A percentile compares a stretch with the other conserved stretches of the same genome.
phyloP scores from a whole-genome alignment of 345 rosid genomes.

The Populus ilicifolia region DNA sequence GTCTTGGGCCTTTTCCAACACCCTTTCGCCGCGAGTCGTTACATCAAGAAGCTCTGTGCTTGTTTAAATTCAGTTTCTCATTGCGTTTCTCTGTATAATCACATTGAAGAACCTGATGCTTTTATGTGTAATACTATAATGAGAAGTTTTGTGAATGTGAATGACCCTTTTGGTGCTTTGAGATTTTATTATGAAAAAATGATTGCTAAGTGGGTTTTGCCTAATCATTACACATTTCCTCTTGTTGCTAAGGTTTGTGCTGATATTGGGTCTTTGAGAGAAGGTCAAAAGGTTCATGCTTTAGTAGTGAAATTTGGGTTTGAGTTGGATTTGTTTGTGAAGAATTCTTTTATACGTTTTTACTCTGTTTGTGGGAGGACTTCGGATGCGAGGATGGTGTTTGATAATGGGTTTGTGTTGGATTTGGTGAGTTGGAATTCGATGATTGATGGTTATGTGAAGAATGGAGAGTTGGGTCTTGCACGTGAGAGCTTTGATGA shows the following conservation, averaged over 20 bases:
- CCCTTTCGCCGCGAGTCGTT: constrained; percentile 46
- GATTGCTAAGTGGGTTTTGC: constrained; percentile 42
- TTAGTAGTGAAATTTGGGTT: constrained; percentile 23
- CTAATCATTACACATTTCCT: constrained; percentile 59
- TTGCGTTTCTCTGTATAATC: constrained; percentile 40
- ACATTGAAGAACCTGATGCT: constrained; percentile 48
- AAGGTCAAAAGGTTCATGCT: constrained; percentile 27
- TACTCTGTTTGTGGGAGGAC: constrained; percentile 27
- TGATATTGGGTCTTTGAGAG: constrained; percentile 32
- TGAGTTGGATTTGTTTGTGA: constrained; percentile 31
- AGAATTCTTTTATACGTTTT: constrained; percentile 24
- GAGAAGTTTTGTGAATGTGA: constrained; percentile 32
- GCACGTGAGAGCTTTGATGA: constrained; percentile 52
- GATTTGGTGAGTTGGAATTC: constrained; percentile 35
- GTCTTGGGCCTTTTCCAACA: constrained; percentile 42
- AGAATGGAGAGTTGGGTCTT: constrained; percentile 18
- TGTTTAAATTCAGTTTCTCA: constrained; percentile 32
- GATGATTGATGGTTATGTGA: constrained; percentile 33
- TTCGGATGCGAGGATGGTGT: constrained; percentile 25
- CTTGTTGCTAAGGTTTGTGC: constrained; percentile 47
- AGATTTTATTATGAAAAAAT: constrained; percentile 48
- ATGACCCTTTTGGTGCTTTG: constrained; percentile 40
- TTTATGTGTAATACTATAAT: constrained; percentile 57
- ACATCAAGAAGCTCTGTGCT: constrained; percentile 54
- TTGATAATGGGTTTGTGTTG: constrained; percentile 23